Percentiles rank a stretch among this genome's conserved stretches.
phyloP scores from a whole-genome alignment of 768 basidiomycete genomes.

The Tricholoma hemisulphureum region DNA sequence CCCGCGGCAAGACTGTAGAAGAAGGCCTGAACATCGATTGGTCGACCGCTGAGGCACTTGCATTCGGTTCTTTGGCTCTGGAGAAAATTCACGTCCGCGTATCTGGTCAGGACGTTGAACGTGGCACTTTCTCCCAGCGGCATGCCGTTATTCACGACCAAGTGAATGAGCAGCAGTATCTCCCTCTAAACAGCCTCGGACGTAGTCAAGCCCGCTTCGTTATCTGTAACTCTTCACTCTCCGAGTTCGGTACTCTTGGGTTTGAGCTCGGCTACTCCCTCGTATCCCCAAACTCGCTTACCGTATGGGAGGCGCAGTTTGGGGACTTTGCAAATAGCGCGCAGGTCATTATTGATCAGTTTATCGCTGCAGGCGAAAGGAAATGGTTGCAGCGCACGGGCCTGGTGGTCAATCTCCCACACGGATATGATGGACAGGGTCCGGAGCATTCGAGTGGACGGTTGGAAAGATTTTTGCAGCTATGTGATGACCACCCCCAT shows the following conservation, averaged over 20 bases:
- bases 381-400: constrained; percentile 97
- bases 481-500: constrained; percentile 96
- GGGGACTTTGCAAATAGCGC: constrained; percentile 99
- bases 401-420: constrained; percentile 83
- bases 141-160: constrained; percentile 98
- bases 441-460: constrained; percentile 97
- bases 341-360: constrained; percentile 98
- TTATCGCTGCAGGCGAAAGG: constrained; percentile 94
- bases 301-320: constrained; percentile 99
- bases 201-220: constrained; percentile 89
- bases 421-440: constrained; percentile 98
- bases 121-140: constrained; percentile 98
- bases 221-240: constrained; percentile 94
- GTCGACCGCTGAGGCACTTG: constrained; percentile 97
- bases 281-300: constrained; percentile 88
- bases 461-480: constrained; percentile 94
- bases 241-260: constrained; percentile 91
- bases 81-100: constrained; percentile 94
- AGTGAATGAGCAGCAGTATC: constrained; percentile 83
- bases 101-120: constrained; percentile 97
- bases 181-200: constrained; percentile 86
- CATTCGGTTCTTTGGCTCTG: constrained; percentile 89
- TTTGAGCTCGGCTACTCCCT: constrained; percentile 99
- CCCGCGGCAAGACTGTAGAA: constrained; percentile 86
- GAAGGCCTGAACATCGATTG: constrained; percentile 94